These are phyloP conservation scores for Arachnopeziza araneosa DNA, from an alignment of 2,329 filamentous ascomycete genomes.

Conservation along the genomic window DNA sequence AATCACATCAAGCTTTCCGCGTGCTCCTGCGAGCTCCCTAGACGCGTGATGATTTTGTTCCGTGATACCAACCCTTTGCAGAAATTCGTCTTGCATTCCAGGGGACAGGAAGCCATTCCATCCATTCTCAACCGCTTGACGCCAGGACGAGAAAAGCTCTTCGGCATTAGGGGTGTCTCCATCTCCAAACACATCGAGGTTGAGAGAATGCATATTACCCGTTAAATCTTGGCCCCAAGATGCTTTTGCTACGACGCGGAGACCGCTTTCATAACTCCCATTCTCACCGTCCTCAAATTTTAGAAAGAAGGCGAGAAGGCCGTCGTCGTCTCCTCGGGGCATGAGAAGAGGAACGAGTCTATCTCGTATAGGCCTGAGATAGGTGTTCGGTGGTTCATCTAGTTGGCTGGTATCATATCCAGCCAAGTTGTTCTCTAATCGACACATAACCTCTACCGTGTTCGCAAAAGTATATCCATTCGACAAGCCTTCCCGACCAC, in stretches of 20 bases:
- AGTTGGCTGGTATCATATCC: background rate
- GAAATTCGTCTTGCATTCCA: too few species aligned
- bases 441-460: background rate
- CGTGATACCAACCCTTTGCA: too few species aligned
- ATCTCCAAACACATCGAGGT: background rate
- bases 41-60: too few species aligned
- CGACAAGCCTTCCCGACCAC: background rate
- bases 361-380: background rate
- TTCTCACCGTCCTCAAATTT: too few species aligned
- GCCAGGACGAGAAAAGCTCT: background rate
- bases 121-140: slow-evolving; percentile 2
- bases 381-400: background rate
- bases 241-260: background rate
- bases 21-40: too few species aligned
- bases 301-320: too few species aligned
- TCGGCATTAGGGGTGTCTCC: background rate
- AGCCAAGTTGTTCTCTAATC: background rate
- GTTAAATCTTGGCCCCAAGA: background rate
- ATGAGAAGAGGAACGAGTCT: background rate
- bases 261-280: too few species aligned
- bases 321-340: background rate
- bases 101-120: too few species aligned
- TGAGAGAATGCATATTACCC: background rate
- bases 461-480: background rate
- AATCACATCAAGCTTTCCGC: too few species aligned